Conservation (phyloP, 106 monocot species). For the Platanthera zijinensis region DNA sequence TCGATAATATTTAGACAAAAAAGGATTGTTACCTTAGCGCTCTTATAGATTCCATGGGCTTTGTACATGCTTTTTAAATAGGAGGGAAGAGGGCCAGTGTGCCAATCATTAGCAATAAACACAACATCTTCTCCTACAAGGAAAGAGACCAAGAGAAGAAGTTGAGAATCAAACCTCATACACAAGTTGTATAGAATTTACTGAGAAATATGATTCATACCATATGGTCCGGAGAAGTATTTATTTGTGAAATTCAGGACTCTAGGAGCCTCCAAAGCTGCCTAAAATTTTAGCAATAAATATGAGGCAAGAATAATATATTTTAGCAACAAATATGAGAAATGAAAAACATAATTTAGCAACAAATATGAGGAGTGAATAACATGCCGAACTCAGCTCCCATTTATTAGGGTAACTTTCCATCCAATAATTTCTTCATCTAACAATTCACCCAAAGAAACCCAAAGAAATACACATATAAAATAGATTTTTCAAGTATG, state of each 20-base stretch:
- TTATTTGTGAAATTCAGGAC: conserved; percentile 55
- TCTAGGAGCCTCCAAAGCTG: conserved; percentile 87
- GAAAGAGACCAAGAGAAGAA: background rate
- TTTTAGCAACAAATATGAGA: background rate
- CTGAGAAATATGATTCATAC: conserved; percentile 23
- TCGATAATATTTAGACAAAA: background rate
- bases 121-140: conserved; percentile 79
- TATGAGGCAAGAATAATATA: background rate
- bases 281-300: conserved; percentile 33
- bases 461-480: no score
- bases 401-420: background rate
- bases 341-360: background rate
- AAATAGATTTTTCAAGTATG: no score
- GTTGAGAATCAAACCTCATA: background rate
- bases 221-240: conserved; percentile 71
- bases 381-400: no score
- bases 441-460: no score
- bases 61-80: conserved; percentile 74
- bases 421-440: background rate
- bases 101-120: conserved; percentile 94
- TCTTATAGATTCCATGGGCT: conserved; percentile 63
- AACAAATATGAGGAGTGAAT: background rate
- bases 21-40: conserved; percentile 49
- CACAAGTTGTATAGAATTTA: background rate
- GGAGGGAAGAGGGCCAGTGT: conserved; percentile 67